Percentiles rank a stretch among this genome's conserved stretches.
Evolutionary conservation across 495 filamentous ascomycete genomes (phyloP).

Genomic region (Aspergillus funiculosus): DNA sequence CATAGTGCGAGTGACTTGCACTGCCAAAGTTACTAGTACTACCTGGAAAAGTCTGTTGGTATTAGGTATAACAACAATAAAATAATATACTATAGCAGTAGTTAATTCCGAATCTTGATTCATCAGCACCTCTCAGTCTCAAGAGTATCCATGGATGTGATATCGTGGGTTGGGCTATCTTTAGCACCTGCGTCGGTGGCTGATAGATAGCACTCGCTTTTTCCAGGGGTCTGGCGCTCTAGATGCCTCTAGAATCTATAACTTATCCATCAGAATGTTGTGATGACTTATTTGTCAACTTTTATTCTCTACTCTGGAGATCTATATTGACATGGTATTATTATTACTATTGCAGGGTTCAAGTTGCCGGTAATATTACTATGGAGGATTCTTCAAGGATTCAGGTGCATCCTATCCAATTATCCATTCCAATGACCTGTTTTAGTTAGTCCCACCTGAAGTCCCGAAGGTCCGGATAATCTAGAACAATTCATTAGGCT

Average conservation of each 20-base stretch:
- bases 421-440: slow-evolving; percentile 13
- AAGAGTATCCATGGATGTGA: too few species aligned
- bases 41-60: too few species aligned
- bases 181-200: slow-evolving; percentile 17
- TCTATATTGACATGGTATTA: too few species aligned
- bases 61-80: too few species aligned
- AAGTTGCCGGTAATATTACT: not conserved
- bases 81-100: not conserved
- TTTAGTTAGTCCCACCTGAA: slow-evolving; percentile 18
- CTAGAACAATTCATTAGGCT: slow-evolving; percentile 17
- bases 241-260: too few species aligned
- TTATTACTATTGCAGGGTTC: too few species aligned
- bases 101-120: not conserved
- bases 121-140: too few species aligned
- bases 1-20: too few species aligned
- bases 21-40: too few species aligned
- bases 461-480: slow-evolving; percentile 25
- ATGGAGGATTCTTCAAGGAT: slow-evolving; percentile 13
- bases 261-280: too few species aligned
- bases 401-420: slow-evolving; percentile 6
- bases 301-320: too few species aligned
- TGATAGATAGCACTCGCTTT: slow-evolving; percentile 12
- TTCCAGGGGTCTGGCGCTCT: slow-evolving; percentile 1
- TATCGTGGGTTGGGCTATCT: slow-evolving; percentile 6
- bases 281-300: too few species aligned